Base-by-base conservation (phyloP, 1,284 basidiomycete species). In the Gomphus bonarii region DNA sequence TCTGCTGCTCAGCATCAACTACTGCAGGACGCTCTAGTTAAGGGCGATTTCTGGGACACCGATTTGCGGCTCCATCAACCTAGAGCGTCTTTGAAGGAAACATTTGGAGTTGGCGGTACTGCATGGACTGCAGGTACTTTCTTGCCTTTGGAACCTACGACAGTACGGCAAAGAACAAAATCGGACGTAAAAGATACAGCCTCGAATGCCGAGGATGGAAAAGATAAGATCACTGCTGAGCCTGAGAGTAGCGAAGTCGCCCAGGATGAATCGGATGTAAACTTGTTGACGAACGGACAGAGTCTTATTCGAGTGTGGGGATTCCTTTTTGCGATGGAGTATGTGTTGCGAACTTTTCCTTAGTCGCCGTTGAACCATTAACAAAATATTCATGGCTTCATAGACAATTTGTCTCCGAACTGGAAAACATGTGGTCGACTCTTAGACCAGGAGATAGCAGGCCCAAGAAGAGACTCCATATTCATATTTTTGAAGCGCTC, bases 401-500 rank as follows among this genome's bases (percentile, higher is more conserved):
- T 51, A 66, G 65, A n/a, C 62, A 62, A 28, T 65, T 68, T 46
- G 59, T 63, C 18, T 35, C 52, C 20, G 60, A 60, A 48, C 58
- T 49, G 20, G 53, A 55, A 46, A 22, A 40, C 3, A 25, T 55
- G 25, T 55, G 40, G 53, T 36, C 28, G 18, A 31, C 43, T 22
- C 30, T 47, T 11, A 36, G 14, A 11, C 42, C 53, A 11, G 11
- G 9, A 18, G 42, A 42, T 8, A 35, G 46, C 35, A n/a, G 28
- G 18, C 43, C 57, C 10, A 54, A 54, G 28, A 63, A 64, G 50
- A 48, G 62, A 3, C 35, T 71, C 1, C 68, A 69, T 53, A 57
- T 70, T 36, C 69, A 72, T 59, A 60, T 68, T 44, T 67, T 69
- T 51, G 67, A 69, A 55, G 58, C 57, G 42, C 55, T 66, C 6